Conservation (phyloP, 2,329 filamentous ascomycete species). For the Nigrospora osmanthi region DNA sequence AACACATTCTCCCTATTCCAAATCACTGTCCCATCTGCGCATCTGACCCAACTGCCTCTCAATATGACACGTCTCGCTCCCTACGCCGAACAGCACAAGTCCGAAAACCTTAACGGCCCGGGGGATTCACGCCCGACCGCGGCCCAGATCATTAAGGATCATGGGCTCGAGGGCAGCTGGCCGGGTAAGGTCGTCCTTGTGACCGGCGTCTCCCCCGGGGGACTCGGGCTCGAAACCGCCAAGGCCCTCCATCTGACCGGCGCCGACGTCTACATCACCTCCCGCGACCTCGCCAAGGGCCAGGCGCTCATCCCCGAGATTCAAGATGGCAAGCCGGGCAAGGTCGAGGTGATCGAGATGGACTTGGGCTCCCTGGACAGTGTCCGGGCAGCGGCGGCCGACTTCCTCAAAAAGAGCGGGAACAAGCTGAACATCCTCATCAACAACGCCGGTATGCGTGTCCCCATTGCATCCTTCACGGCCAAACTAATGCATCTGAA, state of each 20-base stretch:
- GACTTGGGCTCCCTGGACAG: background rate
- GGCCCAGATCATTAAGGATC: constrained; percentile 8
- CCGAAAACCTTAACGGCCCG: constrained; percentile 3
- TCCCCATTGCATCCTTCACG: background rate
- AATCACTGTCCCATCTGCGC: no score
- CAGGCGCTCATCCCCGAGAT: constrained; percentile 17
- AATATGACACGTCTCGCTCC: constrained; percentile 3
- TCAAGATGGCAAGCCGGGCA: constrained; percentile 13
- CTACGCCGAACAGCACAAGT: constrained; percentile 7
- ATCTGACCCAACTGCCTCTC: no score
- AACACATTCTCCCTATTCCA: no score
- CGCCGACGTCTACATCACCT: constrained; percentile 33
- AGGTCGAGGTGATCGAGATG: background rate
- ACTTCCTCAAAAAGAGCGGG: background rate
- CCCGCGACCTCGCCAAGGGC: constrained; percentile 28
- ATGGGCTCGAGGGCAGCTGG: constrained; percentile 8
- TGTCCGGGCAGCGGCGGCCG: background rate
- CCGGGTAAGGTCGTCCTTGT: background rate
- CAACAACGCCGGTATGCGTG: background rate
- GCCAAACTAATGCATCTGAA: background rate
- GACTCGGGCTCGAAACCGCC: constrained; percentile 31
- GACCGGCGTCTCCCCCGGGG: background rate
- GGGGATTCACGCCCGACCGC: constrained; percentile 12
- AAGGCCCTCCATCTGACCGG: constrained; percentile 32
- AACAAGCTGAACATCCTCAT: background rate